Conservation (phyloP, 164 flowering plant genomes). For the Amborella trichopoda region DNA sequence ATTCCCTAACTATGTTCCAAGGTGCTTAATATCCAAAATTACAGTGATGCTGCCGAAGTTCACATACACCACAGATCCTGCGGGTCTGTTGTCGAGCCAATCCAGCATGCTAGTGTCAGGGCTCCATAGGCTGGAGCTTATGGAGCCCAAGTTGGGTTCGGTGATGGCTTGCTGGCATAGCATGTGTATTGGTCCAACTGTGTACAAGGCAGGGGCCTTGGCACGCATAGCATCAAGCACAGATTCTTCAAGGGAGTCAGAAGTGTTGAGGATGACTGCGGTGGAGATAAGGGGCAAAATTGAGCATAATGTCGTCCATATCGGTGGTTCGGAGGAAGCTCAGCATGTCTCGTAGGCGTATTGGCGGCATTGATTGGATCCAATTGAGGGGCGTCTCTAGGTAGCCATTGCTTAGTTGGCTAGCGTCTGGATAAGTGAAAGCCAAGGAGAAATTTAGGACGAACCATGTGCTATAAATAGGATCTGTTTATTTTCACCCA, state of each 20-base stretch:
- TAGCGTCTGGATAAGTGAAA: too few relatives aligned
- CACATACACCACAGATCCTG: constrained; percentile 22
- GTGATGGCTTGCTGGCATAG: background rate
- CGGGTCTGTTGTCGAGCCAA: constrained; percentile 20
- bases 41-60: constrained; percentile 32
- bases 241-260: constrained; percentile 8
- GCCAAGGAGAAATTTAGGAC: too few relatives aligned
- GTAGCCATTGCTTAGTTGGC: too few relatives aligned
- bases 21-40: too few relatives aligned
- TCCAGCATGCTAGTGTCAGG: constrained; percentile 17
- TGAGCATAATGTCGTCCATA: constrained; percentile 8
- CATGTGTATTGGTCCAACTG: constrained; percentile 20
- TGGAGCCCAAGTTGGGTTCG: background rate
- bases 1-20: too few relatives aligned
- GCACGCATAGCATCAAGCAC: constrained; percentile 8
- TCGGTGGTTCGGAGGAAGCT: constrained; percentile 12
- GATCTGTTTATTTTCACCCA: too few relatives aligned
- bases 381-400: constrained; percentile 19
- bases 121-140: constrained; percentile 19
- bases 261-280: constrained; percentile 13
- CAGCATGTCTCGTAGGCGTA: constrained; percentile 22
- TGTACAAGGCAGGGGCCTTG: constrained; percentile 3
- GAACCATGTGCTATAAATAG: too few relatives aligned
- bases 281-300: constrained; percentile 6
- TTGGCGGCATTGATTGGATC: constrained; percentile 20